Conservation (phyloP, 129 eudicot genomes). For the Dittrichia graveolens region DNA sequence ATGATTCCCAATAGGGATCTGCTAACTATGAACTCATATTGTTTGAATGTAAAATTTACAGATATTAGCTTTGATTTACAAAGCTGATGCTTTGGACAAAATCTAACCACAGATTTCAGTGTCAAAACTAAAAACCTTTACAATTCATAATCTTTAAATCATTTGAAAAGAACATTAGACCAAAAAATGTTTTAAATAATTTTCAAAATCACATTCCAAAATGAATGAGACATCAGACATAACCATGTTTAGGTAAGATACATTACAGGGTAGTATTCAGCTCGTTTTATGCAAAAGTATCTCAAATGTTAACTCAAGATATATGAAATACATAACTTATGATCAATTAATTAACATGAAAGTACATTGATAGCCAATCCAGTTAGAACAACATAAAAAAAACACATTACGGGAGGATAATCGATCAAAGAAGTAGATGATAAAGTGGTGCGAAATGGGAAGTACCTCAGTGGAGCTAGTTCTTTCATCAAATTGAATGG, state of each 20-base stretch:
- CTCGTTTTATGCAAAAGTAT: not conserved
- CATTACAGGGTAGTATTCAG: too few relatives aligned
- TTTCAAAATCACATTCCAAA: not conserved
- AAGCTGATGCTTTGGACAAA: not conserved
- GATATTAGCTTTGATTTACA: not conserved
- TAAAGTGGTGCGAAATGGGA: not conserved
- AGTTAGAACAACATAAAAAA: not conserved
- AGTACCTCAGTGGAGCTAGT: conserved; percentile 76
- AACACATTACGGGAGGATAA: not conserved
- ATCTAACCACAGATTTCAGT: not conserved
- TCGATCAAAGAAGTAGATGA: not conserved
- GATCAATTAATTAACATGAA: not conserved
- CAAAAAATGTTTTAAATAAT: too few relatives aligned
- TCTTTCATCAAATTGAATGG: conserved; percentile 61
- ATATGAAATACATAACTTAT: not conserved
- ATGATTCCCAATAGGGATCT: too few relatives aligned
- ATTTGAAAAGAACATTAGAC: not conserved
- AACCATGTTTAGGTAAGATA: too few relatives aligned
- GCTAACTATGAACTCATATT: not conserved
- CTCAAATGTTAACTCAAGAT: not conserved
- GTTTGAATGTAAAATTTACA: not conserved
- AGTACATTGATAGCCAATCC: not conserved
- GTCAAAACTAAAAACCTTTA: not conserved
- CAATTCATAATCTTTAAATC: not conserved
- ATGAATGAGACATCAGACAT: too few relatives aligned